phyloP scores from a whole-genome alignment of 805 yeast genomes.

The Metschnikowia matae region DNA sequence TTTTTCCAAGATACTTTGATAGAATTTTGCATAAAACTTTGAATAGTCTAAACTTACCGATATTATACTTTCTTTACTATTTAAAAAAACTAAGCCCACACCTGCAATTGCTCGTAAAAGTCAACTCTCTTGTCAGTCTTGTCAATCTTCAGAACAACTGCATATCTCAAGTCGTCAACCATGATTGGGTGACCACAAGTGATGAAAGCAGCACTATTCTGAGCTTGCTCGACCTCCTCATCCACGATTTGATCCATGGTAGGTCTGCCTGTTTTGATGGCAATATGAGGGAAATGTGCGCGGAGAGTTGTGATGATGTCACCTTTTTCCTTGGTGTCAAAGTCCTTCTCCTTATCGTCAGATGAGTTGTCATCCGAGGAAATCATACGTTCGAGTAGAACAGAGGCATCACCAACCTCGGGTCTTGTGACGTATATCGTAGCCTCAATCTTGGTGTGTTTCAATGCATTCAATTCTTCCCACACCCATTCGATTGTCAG shows the following conservation, averaged over 20 bases:
- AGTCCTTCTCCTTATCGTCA: slow-evolving; percentile 5
- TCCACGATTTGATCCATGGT: slow-evolving; percentile 35
- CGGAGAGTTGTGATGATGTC: slow-evolving; percentile 5
- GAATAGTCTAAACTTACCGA: no score
- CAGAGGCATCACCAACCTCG: neutral
- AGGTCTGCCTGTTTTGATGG: slow-evolving; percentile 40
- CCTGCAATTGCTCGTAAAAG: slow-evolving; percentile 18
- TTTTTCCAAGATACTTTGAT: no score
- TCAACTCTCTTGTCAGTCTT: slow-evolving; percentile 19
- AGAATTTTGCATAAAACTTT: no score
- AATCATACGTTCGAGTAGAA: slow-evolving; percentile 8
- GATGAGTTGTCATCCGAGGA: slow-evolving; percentile 6
- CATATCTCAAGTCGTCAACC: slow-evolving; percentile 31
- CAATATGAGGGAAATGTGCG: slow-evolving; percentile 16
- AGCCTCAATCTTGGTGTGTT: slow-evolving; percentile 10
- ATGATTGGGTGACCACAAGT: slow-evolving; percentile 32
- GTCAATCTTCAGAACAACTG: slow-evolving; percentile 15
- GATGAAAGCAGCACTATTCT: slow-evolving; percentile 39
- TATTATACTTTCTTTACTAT: no score
- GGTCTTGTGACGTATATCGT: slow-evolving; percentile 17
- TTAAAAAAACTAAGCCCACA: slow-evolving; percentile 19
- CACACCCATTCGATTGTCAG: slow-evolving; percentile 14
- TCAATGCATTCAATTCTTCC: slow-evolving; percentile 12
- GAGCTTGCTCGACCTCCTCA: slow-evolving; percentile 32
- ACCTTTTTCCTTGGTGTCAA: slow-evolving; percentile 3